Evolutionary conservation across 2,329 filamentous ascomycete species (phyloP), one percentile per base, ranked within the genome.

Genomic region (Sporothrix phasma): DNA sequence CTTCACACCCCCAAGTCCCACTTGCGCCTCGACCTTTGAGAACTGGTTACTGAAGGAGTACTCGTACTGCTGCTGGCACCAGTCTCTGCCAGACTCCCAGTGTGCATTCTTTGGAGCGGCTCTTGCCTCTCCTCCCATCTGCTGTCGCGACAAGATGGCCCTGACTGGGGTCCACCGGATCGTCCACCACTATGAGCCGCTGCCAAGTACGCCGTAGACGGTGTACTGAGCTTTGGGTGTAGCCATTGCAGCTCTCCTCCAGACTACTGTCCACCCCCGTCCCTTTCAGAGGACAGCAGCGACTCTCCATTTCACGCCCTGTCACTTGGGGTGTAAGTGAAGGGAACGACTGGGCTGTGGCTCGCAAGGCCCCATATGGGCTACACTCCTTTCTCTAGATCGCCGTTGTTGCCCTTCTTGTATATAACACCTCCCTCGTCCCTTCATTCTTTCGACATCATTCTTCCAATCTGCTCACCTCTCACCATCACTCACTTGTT

Each of bases 371-470:
- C 15, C 47, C 47, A 34, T 58, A 58, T 41, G 8, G 31, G 22
- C 51, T 56, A 19, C n/a, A 56, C 49, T 22, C 45, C 47, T 43
- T 45, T 53, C 60, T 62, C 47, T 49, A 26, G 59, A 61, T 61
- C 59, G 59, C n/a, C 61, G 49, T 56, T 43, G 22, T 24, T 45
- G 15, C 39, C 49, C 34, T 31, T 39, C 22, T 29, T 26, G 22
- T 59, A 62, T 64, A 66, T 59, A 66, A 64, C 64, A 54, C 45
- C 56, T 62, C 65, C 59, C 62, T 64, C 62, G 58, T 62, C 62
- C 65, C 62, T 66, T 64, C 62, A 59, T 64, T 66, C 65, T 64
- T 62, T 39, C 47, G 59, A 37, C 49, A 46, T 56, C 63, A 59
- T 59, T 64, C 62, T 64, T 61, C 31, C 56, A 59, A 56, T 43